Percentiles rank a stretch among this genome's conserved stretches.
phyloP scores from a whole-genome alignment of 2,329 filamentous ascomycete genomes.

The Fusarium nygamai region DNA sequence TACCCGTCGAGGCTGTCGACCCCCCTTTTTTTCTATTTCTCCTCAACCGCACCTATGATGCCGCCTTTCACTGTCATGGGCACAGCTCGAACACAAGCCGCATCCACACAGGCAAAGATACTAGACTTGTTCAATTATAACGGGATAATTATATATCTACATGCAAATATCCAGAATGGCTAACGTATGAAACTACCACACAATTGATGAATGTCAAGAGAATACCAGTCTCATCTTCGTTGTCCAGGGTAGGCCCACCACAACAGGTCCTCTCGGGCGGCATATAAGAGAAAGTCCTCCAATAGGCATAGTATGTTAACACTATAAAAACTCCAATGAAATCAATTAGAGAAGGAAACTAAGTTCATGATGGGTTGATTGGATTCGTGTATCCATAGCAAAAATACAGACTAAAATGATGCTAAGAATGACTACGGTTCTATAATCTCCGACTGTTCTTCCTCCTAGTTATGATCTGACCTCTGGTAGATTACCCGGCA shows the following conservation, averaged over 20 bases:
- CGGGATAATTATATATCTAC: accelerated
- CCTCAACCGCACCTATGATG: neutral
- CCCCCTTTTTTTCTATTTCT: neutral
- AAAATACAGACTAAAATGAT: neutral
- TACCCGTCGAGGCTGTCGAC: neutral
- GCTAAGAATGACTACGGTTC: neutral
- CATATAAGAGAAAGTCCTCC: neutral
- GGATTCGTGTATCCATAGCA: neutral
- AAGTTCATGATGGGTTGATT: neutral
- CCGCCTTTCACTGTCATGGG: no score
- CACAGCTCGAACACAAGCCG: neutral
- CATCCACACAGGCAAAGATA: neutral
- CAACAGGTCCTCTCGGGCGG: neutral
- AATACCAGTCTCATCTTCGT: neutral
- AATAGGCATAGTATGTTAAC: neutral
- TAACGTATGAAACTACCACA: neutral
- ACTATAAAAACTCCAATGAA: no score
- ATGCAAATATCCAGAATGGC: no score
- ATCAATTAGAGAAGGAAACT: neutral
- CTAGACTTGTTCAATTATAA: accelerated
- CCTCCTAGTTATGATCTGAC: neutral
- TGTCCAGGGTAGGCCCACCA: neutral
- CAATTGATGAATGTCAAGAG: no score
- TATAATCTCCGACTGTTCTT: neutral
- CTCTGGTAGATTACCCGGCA: neutral